Conservation (phyloP, 1,284 basidiomycete species). For the Apiotrichum domesticum region DNA sequence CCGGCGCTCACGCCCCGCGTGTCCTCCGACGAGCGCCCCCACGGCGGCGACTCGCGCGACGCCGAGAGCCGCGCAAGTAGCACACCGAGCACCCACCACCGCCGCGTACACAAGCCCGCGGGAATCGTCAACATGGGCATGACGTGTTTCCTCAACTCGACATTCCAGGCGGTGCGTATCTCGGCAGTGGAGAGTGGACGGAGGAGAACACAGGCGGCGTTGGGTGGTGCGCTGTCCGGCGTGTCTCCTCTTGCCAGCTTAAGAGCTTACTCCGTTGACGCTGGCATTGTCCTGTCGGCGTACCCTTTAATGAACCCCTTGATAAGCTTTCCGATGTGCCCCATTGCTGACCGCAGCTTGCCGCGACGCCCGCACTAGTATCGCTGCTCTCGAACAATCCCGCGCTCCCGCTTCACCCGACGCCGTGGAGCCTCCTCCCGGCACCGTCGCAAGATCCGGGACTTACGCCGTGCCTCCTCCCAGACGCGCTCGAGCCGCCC, state of each 20-base stretch:
- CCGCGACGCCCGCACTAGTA: conserved; percentile 34
- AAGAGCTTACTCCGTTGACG: too few species aligned
- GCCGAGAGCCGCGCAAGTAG: not conserved
- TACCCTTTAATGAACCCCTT: too few species aligned
- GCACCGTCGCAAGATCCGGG: conserved; percentile 20
- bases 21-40: not conserved
- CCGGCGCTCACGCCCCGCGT: conserved; percentile 15
- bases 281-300: too few species aligned
- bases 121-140: conserved; percentile 81
- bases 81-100: not conserved
- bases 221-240: too few species aligned
- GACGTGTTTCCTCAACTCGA: conserved; percentile 89
- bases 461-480: conserved; percentile 37
- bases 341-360: conserved; percentile 19
- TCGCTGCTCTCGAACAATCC: conserved; percentile 28
- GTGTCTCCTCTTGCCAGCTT: too few species aligned
- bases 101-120: conserved; percentile 29
- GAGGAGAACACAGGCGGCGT: too few species aligned
- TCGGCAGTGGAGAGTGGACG: too few species aligned
- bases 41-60: not conserved
- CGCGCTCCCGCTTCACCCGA: conserved; percentile 18
- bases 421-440: conserved; percentile 24
- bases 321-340: too few species aligned
- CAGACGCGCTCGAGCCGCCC: conserved; percentile 40
- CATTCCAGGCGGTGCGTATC: conserved; percentile 58